Conservation (phyloP, 2,329 filamentous ascomycete genomes). For the Ceratocystis harringtonii region DNA sequence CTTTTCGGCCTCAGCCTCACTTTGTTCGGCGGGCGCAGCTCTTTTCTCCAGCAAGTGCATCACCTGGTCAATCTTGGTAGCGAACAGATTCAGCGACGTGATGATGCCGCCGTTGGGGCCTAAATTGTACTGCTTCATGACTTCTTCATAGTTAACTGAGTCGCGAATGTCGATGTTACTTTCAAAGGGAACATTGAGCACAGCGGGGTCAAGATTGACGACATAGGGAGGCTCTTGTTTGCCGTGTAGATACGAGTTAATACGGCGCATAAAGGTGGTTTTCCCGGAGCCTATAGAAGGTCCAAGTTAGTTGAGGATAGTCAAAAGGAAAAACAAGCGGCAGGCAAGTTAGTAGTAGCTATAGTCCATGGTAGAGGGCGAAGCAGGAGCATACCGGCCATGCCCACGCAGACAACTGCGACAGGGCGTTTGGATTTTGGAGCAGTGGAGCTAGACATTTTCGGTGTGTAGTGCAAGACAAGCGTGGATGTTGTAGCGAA, state of each 20-base stretch:
- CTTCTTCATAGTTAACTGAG: constrained; percentile 97
- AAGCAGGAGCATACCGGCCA: constrained; percentile 52
- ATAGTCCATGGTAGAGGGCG: no score
- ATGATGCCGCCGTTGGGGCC: constrained; percentile 95
- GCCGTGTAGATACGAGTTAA: constrained; percentile 80
- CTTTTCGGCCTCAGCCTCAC: constrained; percentile 43
- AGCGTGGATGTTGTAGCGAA: not conserved
- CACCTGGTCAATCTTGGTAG: constrained; percentile 95
- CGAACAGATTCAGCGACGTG: constrained; percentile 89
- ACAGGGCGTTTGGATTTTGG: constrained; percentile 36
- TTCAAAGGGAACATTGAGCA: constrained; percentile 84
- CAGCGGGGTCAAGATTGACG: constrained; percentile 91
- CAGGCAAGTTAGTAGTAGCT: no score
- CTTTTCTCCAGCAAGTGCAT: constrained; percentile 81
- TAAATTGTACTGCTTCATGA: constrained; percentile 98
- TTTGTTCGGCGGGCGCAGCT: constrained; percentile 32
- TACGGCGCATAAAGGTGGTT: constrained; percentile 99
- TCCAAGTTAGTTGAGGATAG: constrained; percentile 7
- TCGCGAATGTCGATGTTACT: constrained; percentile 98
- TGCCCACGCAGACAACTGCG: constrained; percentile 85
- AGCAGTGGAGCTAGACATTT: not conserved
- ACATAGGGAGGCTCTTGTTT: constrained; percentile 78
- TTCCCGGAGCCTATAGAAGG: constrained; percentile 63
- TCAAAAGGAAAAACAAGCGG: no score
- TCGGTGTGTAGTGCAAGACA: not conserved